Evolutionary conservation across 2,329 filamentous ascomycete species (phyloP), one percentile per base, ranked within the genome.

Genomic region (Cryphonectria radicalis): DNA sequence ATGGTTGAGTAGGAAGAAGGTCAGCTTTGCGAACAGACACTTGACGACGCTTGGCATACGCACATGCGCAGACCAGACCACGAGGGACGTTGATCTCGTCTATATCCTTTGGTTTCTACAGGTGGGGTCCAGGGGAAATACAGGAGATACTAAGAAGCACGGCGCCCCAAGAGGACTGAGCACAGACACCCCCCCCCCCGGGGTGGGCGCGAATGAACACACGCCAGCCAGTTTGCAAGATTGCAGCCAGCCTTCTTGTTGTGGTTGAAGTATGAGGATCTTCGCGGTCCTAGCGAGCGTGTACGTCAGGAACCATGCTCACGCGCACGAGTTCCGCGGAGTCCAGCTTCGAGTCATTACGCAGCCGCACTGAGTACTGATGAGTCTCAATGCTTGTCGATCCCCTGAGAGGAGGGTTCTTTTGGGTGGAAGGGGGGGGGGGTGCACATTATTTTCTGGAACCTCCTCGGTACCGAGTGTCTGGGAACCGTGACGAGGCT

Each of bases 381-480:
- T 22, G 46, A 50, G 19, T 19, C 46, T 50, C 46, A 50, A 50
- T 50, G 46, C 46, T n/a, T 50, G 22, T n/a, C 46, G 46, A n/a
- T 22, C 46, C 46, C 17, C 22, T 50, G 43, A 46, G 17, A 37
- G 14, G 14, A 43, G 43, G 43, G 43, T 3, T 1, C 17, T 46
- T 46, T 46, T 46, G 17, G 17, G 4, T 19, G 13, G 43, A 17
- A 19, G 17, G 17, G 17, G 43, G 40, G 17, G 14, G 43, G 17
- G 46, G n/a, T n/a, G n/a, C 42, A 14, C 3, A 46, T 7, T 32
- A 8, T 32, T 40, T n/a, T n/a, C 64, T 53, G 64, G n/a, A 66
- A 66, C 10, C 14, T 37, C 50, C 8, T 37, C 50, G 65, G 53
- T 67, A 57, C 65, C 65, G 22, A 59, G 14, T 28, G 25, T 67